These are phyloP conservation scores for Eutrema japonicum DNA, from an alignment of 345 rosid genomes.

Conservation along the genomic window DNA sequence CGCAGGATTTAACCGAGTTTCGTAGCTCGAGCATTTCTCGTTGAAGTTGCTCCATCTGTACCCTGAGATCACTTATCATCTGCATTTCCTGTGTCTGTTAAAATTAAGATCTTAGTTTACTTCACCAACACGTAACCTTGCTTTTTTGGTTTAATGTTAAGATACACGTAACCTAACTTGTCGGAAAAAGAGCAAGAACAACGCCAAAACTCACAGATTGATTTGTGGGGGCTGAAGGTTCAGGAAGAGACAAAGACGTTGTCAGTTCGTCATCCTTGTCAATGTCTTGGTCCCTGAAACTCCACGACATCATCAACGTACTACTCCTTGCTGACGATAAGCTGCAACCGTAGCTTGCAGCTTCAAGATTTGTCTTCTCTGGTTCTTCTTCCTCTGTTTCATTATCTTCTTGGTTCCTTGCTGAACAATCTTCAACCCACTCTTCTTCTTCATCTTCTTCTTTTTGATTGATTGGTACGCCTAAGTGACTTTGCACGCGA, in stretches of 20 bases:
- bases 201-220: slow-evolving; percentile 54
- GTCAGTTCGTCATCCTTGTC: slow-evolving; percentile 47
- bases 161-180: slow-evolving; percentile 8
- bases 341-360: slow-evolving; percentile 48
- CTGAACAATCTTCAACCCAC: slow-evolving; percentile 30
- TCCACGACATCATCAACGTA: slow-evolving; percentile 51
- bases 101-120: slow-evolving; percentile 6
- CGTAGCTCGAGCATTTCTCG: slow-evolving; percentile 69
- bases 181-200: background rate
- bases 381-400: slow-evolving; percentile 44
- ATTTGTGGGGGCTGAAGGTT: slow-evolving; percentile 36
- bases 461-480: slow-evolving; percentile 38
- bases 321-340: slow-evolving; percentile 50
- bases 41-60: slow-evolving; percentile 72
- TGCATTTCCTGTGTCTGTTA: slow-evolving; percentile 62
- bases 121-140: slow-evolving; percentile 24
- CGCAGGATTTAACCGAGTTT: slow-evolving; percentile 57
- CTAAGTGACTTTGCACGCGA: slow-evolving; percentile 51
- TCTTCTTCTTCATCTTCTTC: slow-evolving; percentile 34
- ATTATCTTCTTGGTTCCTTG: slow-evolving; percentile 40
- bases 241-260: slow-evolving; percentile 40
- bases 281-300: slow-evolving; percentile 53
- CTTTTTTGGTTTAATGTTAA: too few relatives aligned
- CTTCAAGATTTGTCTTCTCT: slow-evolving; percentile 47
- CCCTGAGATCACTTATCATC: slow-evolving; percentile 62